Conservation (phyloP, 2,329 filamentous ascomycete genomes). For the Colletotrichum liriopes region DNA sequence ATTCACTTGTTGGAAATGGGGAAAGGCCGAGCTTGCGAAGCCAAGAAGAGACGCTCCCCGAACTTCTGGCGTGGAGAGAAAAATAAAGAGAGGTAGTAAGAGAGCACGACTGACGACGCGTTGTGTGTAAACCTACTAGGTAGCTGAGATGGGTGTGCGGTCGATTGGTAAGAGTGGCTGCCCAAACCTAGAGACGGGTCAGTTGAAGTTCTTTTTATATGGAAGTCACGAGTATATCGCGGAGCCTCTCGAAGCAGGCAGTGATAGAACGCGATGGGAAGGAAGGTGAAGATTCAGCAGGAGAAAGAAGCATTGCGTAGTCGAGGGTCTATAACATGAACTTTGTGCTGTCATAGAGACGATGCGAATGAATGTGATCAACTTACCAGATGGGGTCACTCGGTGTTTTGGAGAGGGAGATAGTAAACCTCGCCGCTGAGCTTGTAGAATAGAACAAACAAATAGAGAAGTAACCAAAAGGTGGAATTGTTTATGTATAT, state of each 20-base stretch:
- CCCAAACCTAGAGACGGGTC: background rate
- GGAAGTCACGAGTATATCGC: background rate
- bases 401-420: background rate
- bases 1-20: background rate
- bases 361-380: background rate
- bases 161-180: background rate
- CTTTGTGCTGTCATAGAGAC: background rate
- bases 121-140: background rate
- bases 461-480: background rate
- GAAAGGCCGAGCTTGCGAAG: background rate
- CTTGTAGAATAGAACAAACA: background rate
- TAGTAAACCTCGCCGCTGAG: background rate
- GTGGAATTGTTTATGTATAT: background rate
- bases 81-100: no score
- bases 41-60: no score
- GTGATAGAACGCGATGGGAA: background rate
- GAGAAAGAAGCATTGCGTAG: background rate
- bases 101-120: background rate
- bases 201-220: background rate
- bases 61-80: background rate
- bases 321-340: background rate
- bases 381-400: background rate
- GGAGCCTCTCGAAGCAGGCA: background rate
- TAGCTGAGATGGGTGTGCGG: no score
- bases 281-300: background rate